These are phyloP conservation scores for Rubroshorea leprosula DNA, from an alignment of 345 rosid genomes.

Conservation along the genomic window DNA sequence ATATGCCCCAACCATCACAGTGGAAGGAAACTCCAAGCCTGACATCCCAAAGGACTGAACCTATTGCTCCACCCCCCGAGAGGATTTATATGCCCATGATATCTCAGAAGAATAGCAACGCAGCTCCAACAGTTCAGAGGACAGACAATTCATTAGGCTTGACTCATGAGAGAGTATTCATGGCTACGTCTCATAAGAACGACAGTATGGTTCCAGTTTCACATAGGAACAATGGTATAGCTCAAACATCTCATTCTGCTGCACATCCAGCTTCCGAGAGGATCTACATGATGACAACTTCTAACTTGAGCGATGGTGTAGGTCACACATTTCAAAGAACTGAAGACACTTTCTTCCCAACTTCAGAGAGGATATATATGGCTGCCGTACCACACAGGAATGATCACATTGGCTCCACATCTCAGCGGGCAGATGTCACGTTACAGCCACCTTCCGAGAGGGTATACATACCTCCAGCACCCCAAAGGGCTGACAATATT, in stretches of 20 bases:
- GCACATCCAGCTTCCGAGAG: conserved; percentile 19
- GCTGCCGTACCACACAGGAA: conserved; percentile 22
- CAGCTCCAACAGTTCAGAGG: conserved; percentile 14
- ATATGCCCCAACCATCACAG: conserved; percentile 20
- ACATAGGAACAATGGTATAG: conserved; percentile 11
- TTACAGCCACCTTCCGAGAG: conserved; percentile 21
- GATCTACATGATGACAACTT: conserved; percentile 19
- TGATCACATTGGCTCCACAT: conserved; percentile 23
- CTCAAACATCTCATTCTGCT: conserved; percentile 2
- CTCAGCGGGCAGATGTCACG: conserved; percentile 19
- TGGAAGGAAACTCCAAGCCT: conserved; percentile 24
- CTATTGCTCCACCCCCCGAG: conserved; percentile 18
- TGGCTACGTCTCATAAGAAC: conserved; percentile 19
- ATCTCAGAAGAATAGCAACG: conserved; percentile 17
- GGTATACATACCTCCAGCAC: conserved; percentile 21
- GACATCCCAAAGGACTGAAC: conserved; percentile 22
- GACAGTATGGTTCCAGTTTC: conserved; percentile 16
- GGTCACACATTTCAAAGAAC: conserved; percentile 28
- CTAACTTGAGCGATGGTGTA: conserved; percentile 22
- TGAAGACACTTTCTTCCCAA: conserved; percentile 18
- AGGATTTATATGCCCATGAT: conserved; percentile 17
- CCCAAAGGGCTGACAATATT: conserved; percentile 15
- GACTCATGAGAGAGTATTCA: conserved; percentile 16
- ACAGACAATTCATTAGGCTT: too few relatives aligned
- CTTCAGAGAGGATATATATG: conserved; percentile 26